Evolutionary conservation across 1,284 basidiomycete genomes (phyloP).

Genomic region (Melampsora larici-populina): DNA sequence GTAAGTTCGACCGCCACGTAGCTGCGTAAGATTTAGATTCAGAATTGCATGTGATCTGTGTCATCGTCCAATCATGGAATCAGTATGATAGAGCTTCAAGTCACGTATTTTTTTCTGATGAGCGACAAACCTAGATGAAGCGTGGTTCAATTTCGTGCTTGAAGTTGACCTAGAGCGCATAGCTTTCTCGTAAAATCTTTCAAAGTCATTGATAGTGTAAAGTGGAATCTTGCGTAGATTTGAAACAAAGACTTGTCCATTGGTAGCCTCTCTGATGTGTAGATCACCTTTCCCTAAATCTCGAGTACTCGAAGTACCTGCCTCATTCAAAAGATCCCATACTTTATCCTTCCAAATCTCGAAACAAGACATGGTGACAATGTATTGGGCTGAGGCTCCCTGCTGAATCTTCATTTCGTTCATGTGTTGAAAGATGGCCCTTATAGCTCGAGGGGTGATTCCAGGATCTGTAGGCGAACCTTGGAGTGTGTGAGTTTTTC

Average conservation of each 20-base stretch:
- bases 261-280: slow-evolving; percentile 26
- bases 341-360: slow-evolving; percentile 42
- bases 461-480: slow-evolving; percentile 27
- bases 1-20: background rate
- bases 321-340: slow-evolving; percentile 23
- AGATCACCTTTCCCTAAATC: slow-evolving; percentile 19
- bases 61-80: no score
- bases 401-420: background rate
- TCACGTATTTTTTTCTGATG: no score
- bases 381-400: background rate
- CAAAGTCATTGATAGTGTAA: slow-evolving; percentile 14
- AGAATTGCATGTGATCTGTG: slow-evolving; percentile 27
- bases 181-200: slow-evolving; percentile 18
- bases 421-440: slow-evolving; percentile 19
- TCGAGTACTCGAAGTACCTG: background rate
- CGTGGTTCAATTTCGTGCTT: slow-evolving; percentile 29
- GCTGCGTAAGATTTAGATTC: slow-evolving; percentile 11
- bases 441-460: slow-evolving; percentile 24
- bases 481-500: slow-evolving; percentile 39
- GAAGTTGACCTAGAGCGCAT: slow-evolving; percentile 21
- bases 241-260: slow-evolving; percentile 37
- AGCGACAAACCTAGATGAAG: slow-evolving; percentile 12
- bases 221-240: slow-evolving; percentile 14
- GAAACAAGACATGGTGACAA: slow-evolving; percentile 23
- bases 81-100: no score